Evolutionary conservation across 2,329 filamentous ascomycete genomes (phyloP), one percentile per base, ranked within the genome.

Genomic region (Colletotrichum orbiculare): DNA sequence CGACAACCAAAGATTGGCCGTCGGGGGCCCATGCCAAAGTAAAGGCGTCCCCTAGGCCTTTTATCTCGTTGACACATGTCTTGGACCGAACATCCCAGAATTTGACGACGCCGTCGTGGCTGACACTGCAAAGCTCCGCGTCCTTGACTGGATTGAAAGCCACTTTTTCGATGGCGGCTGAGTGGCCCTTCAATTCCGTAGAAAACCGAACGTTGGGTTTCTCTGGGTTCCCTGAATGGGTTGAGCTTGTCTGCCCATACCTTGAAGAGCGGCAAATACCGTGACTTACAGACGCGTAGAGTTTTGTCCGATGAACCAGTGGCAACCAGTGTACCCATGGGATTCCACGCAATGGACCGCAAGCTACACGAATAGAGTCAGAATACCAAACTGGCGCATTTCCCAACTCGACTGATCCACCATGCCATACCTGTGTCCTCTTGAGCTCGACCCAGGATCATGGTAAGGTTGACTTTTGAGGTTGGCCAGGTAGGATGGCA

Each of bases 281-380:
- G 15, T 25, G n/a, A 82, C 85, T 73, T 74, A 88, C 92, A 95
- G 52, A 94, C 89, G 71, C 92, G 88, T 58, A 95, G 78, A 8
- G 86, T 91, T 70, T 86, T 87, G 72, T 93, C 89, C 33, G 84
- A 81, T 6, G 90, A 86, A 3, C 93, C 94, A 0, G 94, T 96
- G 1, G 95, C 95, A 66, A 98, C 89, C 65, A 96, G 83, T 8
- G 88, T 91, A 39, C 95, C 94, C 0, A 92, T 83, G 0, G 94
- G 92, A 69, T 95, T 97, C 95, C 95, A 98, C 43, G 92, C 90
- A 69, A 98, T 89, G 2, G 91, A 90, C 45, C 92, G 89, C 61
- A 96, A 84, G 68, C 90, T 93, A 35, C 49, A 38, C 34, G 39
- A 46, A 39, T 34, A 15, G 8, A 25, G 47, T 71, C 60, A 72